Conservation (phyloP, 202 grass and related monocot species). For the Brachypodium distachyon region DNA sequence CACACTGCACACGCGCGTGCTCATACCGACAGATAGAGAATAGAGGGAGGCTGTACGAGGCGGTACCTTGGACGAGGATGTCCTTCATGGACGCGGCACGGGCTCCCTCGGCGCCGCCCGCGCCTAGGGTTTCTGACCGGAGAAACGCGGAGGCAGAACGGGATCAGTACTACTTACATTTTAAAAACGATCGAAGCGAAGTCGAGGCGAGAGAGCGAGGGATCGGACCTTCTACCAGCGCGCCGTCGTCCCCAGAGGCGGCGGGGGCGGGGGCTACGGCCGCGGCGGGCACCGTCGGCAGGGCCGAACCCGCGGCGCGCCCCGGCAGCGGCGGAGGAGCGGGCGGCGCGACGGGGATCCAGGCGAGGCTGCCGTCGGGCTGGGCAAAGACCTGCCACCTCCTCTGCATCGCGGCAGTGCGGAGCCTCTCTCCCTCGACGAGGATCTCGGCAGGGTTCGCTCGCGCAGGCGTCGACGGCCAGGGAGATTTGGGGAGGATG, state of each 20-base stretch:
- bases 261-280: not conserved
- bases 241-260: not conserved
- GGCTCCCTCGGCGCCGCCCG: not conserved
- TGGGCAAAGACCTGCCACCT: slow-evolving; percentile 57
- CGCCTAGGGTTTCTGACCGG: slow-evolving; percentile 20
- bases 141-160: not conserved
- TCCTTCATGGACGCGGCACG: slow-evolving; percentile 49
- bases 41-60: not conserved
- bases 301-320: not conserved
- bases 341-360: slow-evolving; percentile 21
- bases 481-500: not conserved
- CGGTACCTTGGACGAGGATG: slow-evolving; percentile 45
- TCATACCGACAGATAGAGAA: not conserved
- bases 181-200: not conserved
- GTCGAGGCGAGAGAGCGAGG: not conserved
- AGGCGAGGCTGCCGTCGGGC: slow-evolving; percentile 45
- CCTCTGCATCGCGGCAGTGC: not conserved
- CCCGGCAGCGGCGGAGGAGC: not conserved
- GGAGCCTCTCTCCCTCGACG: not conserved
- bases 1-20: not conserved
- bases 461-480: not conserved
- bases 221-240: not conserved
- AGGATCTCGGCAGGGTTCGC: not conserved
- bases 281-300: not conserved
- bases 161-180: not conserved